Evolutionary conservation across 116 monocot genomes (phyloP).

Genomic region (Phalaenopsis hybrid): DNA sequence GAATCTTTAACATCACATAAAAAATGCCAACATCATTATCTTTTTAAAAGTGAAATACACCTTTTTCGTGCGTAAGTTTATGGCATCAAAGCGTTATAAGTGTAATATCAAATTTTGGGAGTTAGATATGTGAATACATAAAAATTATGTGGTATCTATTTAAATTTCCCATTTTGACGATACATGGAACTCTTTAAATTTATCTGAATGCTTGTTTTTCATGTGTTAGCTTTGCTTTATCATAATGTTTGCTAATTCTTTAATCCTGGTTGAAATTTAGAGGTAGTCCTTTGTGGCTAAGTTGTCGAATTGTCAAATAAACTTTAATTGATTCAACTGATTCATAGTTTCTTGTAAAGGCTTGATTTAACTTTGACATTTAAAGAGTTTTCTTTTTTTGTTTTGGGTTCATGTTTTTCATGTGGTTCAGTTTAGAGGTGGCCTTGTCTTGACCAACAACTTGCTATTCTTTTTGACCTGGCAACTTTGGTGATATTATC

Average conservation of each 20-base stretch:
- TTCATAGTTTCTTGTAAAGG: not conserved
- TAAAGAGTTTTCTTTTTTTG: not conserved
- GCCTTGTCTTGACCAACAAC: not conserved
- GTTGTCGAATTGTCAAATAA: not conserved
- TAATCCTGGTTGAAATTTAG: not conserved
- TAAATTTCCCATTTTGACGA: too few relatives aligned
- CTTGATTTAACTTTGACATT: not conserved
- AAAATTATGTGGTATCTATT: too few relatives aligned
- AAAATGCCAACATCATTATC: too few relatives aligned
- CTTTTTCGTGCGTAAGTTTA: too few relatives aligned
- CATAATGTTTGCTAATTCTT: not conserved
- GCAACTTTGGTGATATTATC: not conserved
- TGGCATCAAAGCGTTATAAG: too few relatives aligned
- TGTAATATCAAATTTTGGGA: too few relatives aligned
- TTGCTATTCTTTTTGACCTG: slow-evolving; percentile 1
- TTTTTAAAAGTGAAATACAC: too few relatives aligned
- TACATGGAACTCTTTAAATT: not conserved
- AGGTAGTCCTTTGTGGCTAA: not conserved
- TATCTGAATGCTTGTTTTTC: not conserved
- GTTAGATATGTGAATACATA: too few relatives aligned
- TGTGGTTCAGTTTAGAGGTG: not conserved
- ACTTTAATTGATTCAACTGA: not conserved
- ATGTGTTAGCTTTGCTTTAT: not conserved
- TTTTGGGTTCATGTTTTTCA: not conserved
- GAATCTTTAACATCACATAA: too few relatives aligned